These are phyloP conservation scores for Tricholoma furcatifolium DNA, from an alignment of 768 basidiomycete species.

Conservation along the genomic window DNA sequence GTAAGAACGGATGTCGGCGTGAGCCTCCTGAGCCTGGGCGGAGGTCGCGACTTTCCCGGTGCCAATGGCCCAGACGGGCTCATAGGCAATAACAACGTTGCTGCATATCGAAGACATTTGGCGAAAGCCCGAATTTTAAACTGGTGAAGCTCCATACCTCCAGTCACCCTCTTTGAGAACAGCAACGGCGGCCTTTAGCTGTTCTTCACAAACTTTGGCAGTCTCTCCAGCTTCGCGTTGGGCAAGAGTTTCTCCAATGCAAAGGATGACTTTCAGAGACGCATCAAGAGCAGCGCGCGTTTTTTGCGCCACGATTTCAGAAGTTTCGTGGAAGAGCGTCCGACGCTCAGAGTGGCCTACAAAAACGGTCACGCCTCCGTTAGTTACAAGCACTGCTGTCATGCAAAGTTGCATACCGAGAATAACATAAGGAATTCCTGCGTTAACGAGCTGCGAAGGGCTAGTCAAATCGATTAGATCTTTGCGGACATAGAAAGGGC, in stretches of 20 bases:
- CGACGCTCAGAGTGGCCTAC: conserved; percentile 93
- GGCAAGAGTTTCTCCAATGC: conserved; percentile 91
- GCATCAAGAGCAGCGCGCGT: conserved; percentile 78
- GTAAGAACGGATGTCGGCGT: conserved; percentile 78
- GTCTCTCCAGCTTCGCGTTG: conserved; percentile 84
- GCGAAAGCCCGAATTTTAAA: neutral
- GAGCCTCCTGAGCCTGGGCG: conserved; percentile 91
- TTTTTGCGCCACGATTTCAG: conserved; percentile 81
- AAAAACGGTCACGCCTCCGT: neutral
- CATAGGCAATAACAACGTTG: conserved; percentile 92
- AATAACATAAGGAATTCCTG: conserved; percentile 88
- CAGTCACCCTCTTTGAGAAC: conserved; percentile 67
- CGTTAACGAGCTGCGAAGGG: conserved; percentile 81
- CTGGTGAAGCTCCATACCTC: conserved; percentile 52
- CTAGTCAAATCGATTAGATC: conserved; percentile 33
- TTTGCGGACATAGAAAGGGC: neutral
- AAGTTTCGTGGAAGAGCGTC: conserved; percentile 87
- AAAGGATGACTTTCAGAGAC: conserved; percentile 86
- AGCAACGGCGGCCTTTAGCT: conserved; percentile 75
- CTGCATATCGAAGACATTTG: conserved; percentile 34
- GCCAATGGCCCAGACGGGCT: conserved; percentile 98
- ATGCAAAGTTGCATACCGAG: conserved; percentile 53
- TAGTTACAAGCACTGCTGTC: neutral
- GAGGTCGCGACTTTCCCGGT: conserved; percentile 95
- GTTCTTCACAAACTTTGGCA: conserved; percentile 73